These are phyloP conservation scores for Eleusine indica DNA, from an alignment of 176 grass and related monocot species.

Conservation along the genomic window DNA sequence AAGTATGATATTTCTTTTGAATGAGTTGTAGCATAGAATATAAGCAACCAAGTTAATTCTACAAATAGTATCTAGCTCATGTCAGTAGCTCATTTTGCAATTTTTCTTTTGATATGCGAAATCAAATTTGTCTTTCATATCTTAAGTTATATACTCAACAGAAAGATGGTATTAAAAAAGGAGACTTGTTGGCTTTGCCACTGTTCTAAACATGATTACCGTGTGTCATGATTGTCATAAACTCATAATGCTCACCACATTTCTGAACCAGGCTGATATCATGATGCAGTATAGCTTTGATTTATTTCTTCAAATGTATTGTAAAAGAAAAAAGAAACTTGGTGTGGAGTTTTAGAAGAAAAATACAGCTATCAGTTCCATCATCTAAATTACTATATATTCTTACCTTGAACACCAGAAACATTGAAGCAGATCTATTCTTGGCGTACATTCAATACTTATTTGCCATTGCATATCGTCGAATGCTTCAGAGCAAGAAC, in stretches of 20 bases:
- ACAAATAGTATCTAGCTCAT: neutral
- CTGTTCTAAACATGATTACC: neutral
- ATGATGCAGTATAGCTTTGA: neutral
- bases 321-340: neutral
- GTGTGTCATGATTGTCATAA: neutral
- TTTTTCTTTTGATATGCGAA: slow-evolving; percentile 3
- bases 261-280: neutral
- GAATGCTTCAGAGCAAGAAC: no score
- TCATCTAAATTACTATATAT: neutral
- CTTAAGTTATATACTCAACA: neutral
- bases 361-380: neutral
- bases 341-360: neutral
- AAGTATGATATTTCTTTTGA: neutral
- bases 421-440: slow-evolving; percentile 1
- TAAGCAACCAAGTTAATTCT: neutral
- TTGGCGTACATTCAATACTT: no score
- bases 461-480: no score
- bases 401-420: neutral
- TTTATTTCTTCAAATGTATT: neutral
- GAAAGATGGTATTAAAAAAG: neutral
- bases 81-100: neutral
- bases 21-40: neutral
- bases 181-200: neutral
- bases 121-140: neutral
- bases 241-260: neutral